Base-by-base conservation (phyloP, 176 grass and related monocot genomes). In the Lolium perenne region DNA sequence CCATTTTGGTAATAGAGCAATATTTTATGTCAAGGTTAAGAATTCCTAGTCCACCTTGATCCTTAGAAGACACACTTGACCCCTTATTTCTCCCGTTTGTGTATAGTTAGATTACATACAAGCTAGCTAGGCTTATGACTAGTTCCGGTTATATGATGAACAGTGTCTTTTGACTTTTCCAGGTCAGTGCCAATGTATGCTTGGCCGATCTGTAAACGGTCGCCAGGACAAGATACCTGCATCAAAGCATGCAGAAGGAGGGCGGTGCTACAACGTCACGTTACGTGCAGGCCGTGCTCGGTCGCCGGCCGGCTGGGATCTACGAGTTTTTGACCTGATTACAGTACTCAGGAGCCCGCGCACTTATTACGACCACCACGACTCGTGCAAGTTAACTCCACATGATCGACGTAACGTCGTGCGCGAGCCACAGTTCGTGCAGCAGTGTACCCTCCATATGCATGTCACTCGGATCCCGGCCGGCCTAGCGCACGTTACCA, bases 371-470 rank as follows among this genome's bases (percentile, higher is more conserved):
- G 22, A 38, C 54, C 82, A 84, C 41, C 41, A 66, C 78, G 38
- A 50, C 70, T 15, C 56, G 82, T 84, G 82, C 71, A 84, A 76
- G 71, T 48, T 63, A 75, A 46, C 56, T 75, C 69, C 68, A 62
- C 69, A 58, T 35, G 32, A 35, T 35, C 60, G 22, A 76, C 4
- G 61, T 51, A 47, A 38, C 53, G 67, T 58, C 50, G 66, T 38
- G 48, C 10, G 14, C 81, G 1, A 25, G 12, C 65, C 17, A 71
- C 81, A 41, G 50, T 38, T n/a, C 23, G 5, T 0, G 18, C 21
- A 35, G 32, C 32, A 35, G 32, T 35, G 32, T 35, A 35, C 2
- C 32, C 21, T 10, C 12, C 18, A 56, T 40, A 64, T 83, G 51
- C 18, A 43, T 43, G 7, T 0, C 81, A 6, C 21, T 35, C 21